Percentiles rank a stretch among this genome's conserved stretches.
These are phyloP conservation scores for Yarrowia bubula DNA, from an alignment of 805 yeast species.

Conservation along the genomic window DNA sequence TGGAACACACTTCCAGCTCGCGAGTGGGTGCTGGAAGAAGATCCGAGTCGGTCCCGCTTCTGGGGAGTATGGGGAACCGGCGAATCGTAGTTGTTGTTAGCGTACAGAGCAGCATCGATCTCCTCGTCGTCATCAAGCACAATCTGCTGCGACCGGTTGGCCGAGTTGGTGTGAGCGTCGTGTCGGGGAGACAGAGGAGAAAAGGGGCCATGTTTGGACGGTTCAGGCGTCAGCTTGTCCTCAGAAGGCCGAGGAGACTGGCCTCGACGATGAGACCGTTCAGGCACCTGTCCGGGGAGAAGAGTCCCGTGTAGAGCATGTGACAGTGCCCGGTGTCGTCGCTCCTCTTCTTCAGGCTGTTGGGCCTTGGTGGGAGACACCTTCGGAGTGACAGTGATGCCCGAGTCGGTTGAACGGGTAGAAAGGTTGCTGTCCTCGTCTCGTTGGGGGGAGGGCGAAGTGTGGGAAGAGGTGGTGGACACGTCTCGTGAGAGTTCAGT, in stretches of 20 bases:
- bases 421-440: slow-evolving; percentile 2
- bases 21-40: slow-evolving; percentile 1
- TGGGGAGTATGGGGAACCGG: slow-evolving; percentile 8
- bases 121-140: slow-evolving; percentile 25
- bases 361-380: slow-evolving; percentile 7
- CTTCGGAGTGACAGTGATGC: slow-evolving; percentile 20
- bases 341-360: slow-evolving; percentile 12
- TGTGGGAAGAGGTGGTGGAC: background rate
- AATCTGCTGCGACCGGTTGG: slow-evolving; percentile 26
- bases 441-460: background rate
- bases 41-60: slow-evolving; percentile 18
- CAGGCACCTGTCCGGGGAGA: background rate
- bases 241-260: slow-evolving; percentile 8
- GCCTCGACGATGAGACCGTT: slow-evolving; percentile 23
- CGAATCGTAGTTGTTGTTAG: slow-evolving; percentile 19
- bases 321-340: background rate
- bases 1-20: slow-evolving; percentile 3
- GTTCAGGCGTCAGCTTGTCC: slow-evolving; percentile 11
- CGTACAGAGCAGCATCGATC: slow-evolving; percentile 10
- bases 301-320: slow-evolving; percentile 6
- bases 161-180: slow-evolving; percentile 20
- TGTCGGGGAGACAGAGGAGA: slow-evolving; percentile 17
- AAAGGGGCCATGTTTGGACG: slow-evolving; percentile 4
- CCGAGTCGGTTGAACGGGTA: background rate
- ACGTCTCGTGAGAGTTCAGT: background rate